Conservation (phyloP, 2,329 filamentous ascomycete genomes). For the Fusarium anguioides region DNA sequence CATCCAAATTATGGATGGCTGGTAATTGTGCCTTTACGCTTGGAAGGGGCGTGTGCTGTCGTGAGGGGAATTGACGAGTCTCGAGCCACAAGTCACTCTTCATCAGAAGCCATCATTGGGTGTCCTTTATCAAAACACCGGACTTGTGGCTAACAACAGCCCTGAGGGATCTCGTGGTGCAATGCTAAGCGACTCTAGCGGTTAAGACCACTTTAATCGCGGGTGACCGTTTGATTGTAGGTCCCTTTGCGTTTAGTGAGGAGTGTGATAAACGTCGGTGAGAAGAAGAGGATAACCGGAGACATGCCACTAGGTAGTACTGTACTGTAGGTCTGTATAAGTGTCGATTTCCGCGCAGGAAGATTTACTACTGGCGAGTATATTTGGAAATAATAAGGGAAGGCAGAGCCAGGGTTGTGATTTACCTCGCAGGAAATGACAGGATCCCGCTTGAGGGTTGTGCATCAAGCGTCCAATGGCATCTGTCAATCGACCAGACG, state of each 20-base stretch:
- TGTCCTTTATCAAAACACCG: conserved; percentile 7
- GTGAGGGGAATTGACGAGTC: conserved; percentile 39
- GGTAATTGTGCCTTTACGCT: background rate
- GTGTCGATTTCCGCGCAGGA: background rate
- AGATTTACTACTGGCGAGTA: background rate
- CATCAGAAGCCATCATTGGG: conserved; percentile 32
- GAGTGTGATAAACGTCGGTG: conserved; percentile 26
- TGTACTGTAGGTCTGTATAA: background rate
- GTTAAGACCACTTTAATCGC: conserved; percentile 6
- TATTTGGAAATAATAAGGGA: background rate
- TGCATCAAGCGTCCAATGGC: conserved; percentile 37
- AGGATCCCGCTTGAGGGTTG: conserved; percentile 18
- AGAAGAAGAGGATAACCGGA: conserved; percentile 9
- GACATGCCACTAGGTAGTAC: background rate
- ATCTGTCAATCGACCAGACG: conserved; percentile 13
- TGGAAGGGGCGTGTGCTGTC: conserved; percentile 33
- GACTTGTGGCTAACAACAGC: conserved; percentile 6
- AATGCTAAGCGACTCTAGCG: conserved; percentile 23
- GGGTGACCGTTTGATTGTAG: conserved; percentile 5
- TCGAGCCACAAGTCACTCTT: conserved; percentile 46
- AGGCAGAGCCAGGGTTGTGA: background rate
- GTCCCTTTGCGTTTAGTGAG: background rate
- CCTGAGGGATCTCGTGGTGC: conserved; percentile 16
- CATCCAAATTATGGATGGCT: conserved; percentile 1
- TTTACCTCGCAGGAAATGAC: conserved; percentile 11